Evolutionary conservation across 1,284 basidiomycete species (phyloP), one percentile per base, ranked within the genome.

Genomic region (Sphagnurus paluster): DNA sequence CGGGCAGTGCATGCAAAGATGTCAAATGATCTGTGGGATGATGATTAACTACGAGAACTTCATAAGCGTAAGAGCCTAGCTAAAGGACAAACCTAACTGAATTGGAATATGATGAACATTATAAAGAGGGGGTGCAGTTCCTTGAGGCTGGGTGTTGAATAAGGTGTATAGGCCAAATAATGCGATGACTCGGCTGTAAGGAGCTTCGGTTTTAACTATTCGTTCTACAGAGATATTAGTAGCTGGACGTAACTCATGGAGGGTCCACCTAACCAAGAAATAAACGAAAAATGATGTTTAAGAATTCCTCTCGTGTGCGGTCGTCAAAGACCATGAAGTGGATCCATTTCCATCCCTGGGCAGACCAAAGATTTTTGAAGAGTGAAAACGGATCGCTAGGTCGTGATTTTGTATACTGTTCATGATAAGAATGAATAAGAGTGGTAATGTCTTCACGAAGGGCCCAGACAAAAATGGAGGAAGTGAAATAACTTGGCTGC

Each of bases 401-500:
- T 16, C 46, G 55, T 19, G 59, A 52, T 23, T 59, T 57, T 0
- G 63, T 49, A 56, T 79, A 80, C 34, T 67, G 65, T 23, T 76
- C 70, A 16, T 75, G 62, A 54, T 76, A 90, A 8, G 63, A 54
- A 19, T 67, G 56, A 5, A 80, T 64, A 21, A 90, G 74, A 6
- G 54, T 59, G 4, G 69, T 63, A 21, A 90, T 70, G 59, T 90
- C 87, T 24, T 78, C 73, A 6, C 82, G 75, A n/a, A 85, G 69
- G n/a, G 80, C 68, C 6, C 75, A 63, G 5, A 87, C 79, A 62
- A 82, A 90, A 19, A 84, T 60, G 0, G 84, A 87, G 2, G 86
- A 89, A 0, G 86, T 86, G 56, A 88, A 90, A 61, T 85, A 90
- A 16, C 72, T 68, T 0, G 85, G 85, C 57, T 90, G 87, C 2